Percentiles rank a stretch among this genome's conserved stretches.
Evolutionary conservation across 306 rosid genomes (phyloP).

Genomic region (Vigna radiata): DNA sequence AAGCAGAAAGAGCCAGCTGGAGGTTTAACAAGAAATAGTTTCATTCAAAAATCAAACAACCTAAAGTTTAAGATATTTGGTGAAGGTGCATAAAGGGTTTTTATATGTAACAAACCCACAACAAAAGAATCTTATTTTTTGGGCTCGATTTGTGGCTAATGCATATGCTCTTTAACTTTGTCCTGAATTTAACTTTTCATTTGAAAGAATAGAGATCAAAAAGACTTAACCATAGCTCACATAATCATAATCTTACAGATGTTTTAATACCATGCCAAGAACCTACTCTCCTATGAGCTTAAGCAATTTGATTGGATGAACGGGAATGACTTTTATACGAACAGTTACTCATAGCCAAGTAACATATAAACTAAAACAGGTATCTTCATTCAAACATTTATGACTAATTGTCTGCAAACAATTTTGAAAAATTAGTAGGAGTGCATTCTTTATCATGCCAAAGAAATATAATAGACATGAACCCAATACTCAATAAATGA

Average conservation of each 20-base stretch:
- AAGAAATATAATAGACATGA: background rate
- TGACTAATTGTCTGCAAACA: slow-evolving; percentile 3
- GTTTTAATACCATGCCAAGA: slow-evolving; percentile 9
- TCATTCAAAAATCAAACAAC: background rate
- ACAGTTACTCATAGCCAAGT: background rate
- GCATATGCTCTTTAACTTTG: background rate
- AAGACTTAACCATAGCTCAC: background rate
- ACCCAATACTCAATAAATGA: slow-evolving; percentile 21
- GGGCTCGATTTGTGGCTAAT: background rate
- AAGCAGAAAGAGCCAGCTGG: slow-evolving; percentile 4
- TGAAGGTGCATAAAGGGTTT: background rate
- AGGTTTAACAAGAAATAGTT: too few species aligned
- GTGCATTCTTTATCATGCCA: slow-evolving; percentile 25
- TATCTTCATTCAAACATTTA: slow-evolving; percentile 1
- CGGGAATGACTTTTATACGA: background rate
- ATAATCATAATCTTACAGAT: slow-evolving; percentile 2
- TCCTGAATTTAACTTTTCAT: slow-evolving; percentile 19
- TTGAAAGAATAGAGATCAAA: background rate
- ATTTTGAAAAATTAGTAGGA: background rate
- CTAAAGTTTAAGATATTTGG: background rate
- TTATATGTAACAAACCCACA: background rate
- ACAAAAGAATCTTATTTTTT: background rate
- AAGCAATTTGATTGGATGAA: slow-evolving; percentile 2
- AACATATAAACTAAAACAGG: background rate
- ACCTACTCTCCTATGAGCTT: slow-evolving; percentile 9